Base-by-base conservation (phyloP, 2,329 filamentous ascomycete species). In the Myrmaecium sp. region DNA sequence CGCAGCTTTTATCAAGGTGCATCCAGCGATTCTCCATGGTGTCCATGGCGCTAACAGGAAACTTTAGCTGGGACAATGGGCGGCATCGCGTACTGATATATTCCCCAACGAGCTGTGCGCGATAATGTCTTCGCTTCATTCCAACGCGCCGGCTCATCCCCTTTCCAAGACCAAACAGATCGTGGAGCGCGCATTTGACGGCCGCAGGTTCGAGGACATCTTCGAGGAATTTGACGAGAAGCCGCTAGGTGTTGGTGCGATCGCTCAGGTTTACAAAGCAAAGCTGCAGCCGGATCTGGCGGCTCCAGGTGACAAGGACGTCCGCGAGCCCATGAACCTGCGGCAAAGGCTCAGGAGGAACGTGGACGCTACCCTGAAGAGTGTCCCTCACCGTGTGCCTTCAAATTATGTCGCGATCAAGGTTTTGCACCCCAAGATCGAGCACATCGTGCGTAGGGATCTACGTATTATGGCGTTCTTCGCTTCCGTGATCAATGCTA, bases 201-300 rank as follows among this genome's bases (percentile, higher is more conserved):
- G 78, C 1, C 66, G 78, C 29, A 42, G 54, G 0, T 94, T 98
- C 36, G 73, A 86, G 8, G 80, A 92, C 4, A 94, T 98, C 32
- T 98, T 98, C 41, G 81, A 92, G 16, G 89, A 95, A 47, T 98
- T 98, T 38, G 66, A 94, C 15, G 80, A 91, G 52, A 71, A 63
- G 37, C 89, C 89, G 0, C 58, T 98, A 0, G 89, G 89, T 1
- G 86, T 95, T 1, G 89, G 89, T 7, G 89, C 89, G 16, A 95
- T 98, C 41, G 89, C 89, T 0, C 89, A 98, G 49, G 89, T 95
- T 3, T 98, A 98, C 64, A 91, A 82, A 47, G 89, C 89, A 1
- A 94, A 83, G 49, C 56, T 98, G 23, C 91, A 83, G 44, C 68
- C 78, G 0, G 74, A 79, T 38, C 57, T 95, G 27, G 72, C 78